A percentile compares a stretch with the other conserved stretches of the same genome.
These are phyloP conservation scores for Anisodus acutangulus DNA, from an alignment of 257 asterid genomes.

Conservation along the genomic window DNA sequence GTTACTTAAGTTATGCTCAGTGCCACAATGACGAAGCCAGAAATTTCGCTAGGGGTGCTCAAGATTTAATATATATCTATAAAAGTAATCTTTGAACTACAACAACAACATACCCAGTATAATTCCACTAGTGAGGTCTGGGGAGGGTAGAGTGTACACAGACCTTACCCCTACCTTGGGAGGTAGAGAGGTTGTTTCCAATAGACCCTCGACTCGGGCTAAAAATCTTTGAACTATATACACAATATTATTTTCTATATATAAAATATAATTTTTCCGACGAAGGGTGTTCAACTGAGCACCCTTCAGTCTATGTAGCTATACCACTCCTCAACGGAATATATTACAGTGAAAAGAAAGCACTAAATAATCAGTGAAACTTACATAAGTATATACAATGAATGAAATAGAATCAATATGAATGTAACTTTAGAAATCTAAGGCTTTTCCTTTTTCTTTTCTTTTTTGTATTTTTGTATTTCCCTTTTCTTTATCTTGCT, in stretches of 20 bases:
- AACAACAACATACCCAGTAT: too few relatives aligned
- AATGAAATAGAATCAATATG: conserved; percentile 10
- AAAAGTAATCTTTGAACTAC: not conserved
- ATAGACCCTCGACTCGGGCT: too few relatives aligned
- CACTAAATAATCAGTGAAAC: not conserved
- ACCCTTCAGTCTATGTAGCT: not conserved
- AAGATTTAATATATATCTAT: not conserved
- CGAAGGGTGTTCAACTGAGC: not conserved
- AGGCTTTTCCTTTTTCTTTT: not conserved
- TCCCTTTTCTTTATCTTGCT: not conserved
- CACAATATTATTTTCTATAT: not conserved
- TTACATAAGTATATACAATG: not conserved
- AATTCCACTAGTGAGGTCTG: too few relatives aligned
- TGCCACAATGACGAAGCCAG: not conserved
- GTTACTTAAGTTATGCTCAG: not conserved
- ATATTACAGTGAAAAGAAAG: not conserved
- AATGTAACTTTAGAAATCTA: not conserved
- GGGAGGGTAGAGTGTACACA: too few relatives aligned
- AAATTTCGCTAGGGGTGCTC: not conserved
- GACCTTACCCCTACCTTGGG: too few relatives aligned
- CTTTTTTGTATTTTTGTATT: not conserved
- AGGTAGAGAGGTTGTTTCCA: too few relatives aligned
- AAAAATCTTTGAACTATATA: not conserved
- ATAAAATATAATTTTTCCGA: not conserved
- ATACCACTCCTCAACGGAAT: not conserved